Percentiles rank a stretch among this genome's conserved stretches.
These are phyloP conservation scores for Oleoguttula mirabilis DNA, from an alignment of 495 filamentous ascomycete species.

Conservation along the genomic window DNA sequence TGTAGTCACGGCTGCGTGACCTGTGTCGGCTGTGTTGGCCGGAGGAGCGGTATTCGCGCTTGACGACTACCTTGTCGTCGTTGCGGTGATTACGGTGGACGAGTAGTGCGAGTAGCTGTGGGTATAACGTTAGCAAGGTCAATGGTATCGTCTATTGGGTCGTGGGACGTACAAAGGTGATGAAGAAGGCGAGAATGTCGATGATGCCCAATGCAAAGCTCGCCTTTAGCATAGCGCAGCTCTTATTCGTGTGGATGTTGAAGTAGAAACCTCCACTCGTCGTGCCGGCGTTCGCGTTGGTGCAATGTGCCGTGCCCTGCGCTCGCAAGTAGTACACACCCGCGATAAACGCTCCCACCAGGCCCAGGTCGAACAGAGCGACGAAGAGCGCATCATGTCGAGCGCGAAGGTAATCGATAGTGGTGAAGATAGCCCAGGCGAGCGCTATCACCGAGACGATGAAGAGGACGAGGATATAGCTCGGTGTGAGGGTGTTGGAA, in stretches of 20 bases:
- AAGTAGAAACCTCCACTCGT: conserved; percentile 34
- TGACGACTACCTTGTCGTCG: conserved; percentile 27
- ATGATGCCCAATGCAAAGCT: conserved; percentile 79
- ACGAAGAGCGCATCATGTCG: conserved; percentile 63
- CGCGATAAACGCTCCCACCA: conserved; percentile 75
- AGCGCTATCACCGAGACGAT: conserved; percentile 70
- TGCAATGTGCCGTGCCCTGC: conserved; percentile 56
- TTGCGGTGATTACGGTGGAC: conserved; percentile 28
- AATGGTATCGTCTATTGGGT: background rate
- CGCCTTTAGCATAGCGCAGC: conserved; percentile 80
- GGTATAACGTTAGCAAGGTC: background rate
- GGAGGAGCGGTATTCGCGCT: conserved; percentile 26
- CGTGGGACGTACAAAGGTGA: conserved; percentile 40
- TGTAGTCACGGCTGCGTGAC: conserved; percentile 23
- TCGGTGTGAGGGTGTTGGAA: conserved; percentile 60
- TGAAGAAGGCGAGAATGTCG: conserved; percentile 69
- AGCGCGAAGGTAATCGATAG: conserved; percentile 67
- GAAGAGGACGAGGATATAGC: conserved; percentile 78
- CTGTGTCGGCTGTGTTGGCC: conserved; percentile 22
- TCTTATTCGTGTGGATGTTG: conserved; percentile 51
- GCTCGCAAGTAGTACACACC: conserved; percentile 63
- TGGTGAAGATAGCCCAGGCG: conserved; percentile 69
- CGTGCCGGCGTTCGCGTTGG: conserved; percentile 35
- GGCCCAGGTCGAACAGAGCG: conserved; percentile 61
- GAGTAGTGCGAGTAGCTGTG: conserved; percentile 30